phyloP scores from a whole-genome alignment of 2,329 filamentous ascomycete genomes.

The Coniochaeta hoffmannii region DNA sequence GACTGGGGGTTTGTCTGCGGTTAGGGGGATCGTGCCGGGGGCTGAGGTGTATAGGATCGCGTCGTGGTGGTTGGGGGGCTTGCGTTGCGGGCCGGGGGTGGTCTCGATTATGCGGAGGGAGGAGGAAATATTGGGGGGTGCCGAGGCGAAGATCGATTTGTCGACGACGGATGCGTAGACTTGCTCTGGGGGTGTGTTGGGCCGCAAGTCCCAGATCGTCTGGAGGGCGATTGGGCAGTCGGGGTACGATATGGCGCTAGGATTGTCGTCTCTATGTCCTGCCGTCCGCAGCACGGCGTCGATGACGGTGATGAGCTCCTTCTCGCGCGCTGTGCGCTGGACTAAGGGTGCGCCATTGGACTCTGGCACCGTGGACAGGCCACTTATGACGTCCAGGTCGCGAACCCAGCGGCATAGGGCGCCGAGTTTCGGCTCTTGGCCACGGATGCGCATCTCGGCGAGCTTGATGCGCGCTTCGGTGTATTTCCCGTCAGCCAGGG shows the following conservation, averaged over 20 bases:
- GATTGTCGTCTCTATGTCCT: constrained; percentile 49
- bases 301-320: constrained; percentile 51
- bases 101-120: constrained; percentile 53
- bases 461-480: constrained; percentile 58
- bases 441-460: constrained; percentile 62
- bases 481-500: constrained; percentile 58
- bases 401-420: constrained; percentile 66
- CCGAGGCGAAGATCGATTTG: constrained; percentile 40
- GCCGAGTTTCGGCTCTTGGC: constrained; percentile 58
- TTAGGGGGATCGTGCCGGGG: constrained; percentile 48
- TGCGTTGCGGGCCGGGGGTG: constrained; percentile 50
- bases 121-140: constrained; percentile 26
- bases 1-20: constrained; percentile 34
- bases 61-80: constrained; percentile 60
- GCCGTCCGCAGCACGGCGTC: constrained; percentile 58
- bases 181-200: constrained; percentile 29
- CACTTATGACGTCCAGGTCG: constrained; percentile 62
- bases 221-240: constrained; percentile 49
- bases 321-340: constrained; percentile 36
- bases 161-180: constrained; percentile 53
- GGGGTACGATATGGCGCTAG: constrained; percentile 19
- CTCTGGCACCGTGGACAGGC: constrained; percentile 48
- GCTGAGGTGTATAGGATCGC: constrained; percentile 57
- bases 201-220: constrained; percentile 52
- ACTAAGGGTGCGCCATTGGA: constrained; percentile 23